These are phyloP conservation scores for Lecanosticta acicola DNA, from an alignment of 2,329 filamentous ascomycete species.

Conservation along the genomic window DNA sequence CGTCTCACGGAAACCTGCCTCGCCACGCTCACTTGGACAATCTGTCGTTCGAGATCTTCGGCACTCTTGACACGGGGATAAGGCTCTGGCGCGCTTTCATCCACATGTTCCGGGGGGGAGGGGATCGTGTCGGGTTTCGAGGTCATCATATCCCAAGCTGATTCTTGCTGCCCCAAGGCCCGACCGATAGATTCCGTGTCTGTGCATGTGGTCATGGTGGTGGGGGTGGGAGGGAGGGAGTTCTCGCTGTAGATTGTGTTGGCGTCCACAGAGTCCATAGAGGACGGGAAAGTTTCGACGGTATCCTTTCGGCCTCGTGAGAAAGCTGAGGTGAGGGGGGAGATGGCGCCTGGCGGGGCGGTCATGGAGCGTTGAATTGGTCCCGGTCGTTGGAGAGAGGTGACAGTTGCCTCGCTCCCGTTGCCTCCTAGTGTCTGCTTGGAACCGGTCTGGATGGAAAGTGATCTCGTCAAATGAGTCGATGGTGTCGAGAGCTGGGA, in stretches of 20 bases:
- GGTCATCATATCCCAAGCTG: constrained; percentile 16
- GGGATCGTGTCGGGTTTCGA: constrained; percentile 1
- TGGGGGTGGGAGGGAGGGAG: constrained; percentile 28
- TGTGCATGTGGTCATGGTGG: constrained; percentile 21
- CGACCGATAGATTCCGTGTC: constrained; percentile 18
- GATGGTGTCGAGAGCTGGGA: constrained; percentile 17
- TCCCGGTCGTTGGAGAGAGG: constrained; percentile 17
- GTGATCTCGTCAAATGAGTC: constrained; percentile 13
- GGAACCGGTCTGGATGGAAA: constrained; percentile 14
- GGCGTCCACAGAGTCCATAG: constrained; percentile 10
- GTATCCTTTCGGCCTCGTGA: constrained; percentile 13
- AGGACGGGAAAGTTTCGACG: constrained; percentile 17
- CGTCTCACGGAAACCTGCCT: constrained; percentile 27
- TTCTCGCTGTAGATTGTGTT: constrained; percentile 23
- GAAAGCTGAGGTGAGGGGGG: constrained; percentile 14
- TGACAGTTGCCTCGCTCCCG: constrained; percentile 2
- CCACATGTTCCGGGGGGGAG: constrained; percentile 1
- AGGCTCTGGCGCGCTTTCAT: constrained; percentile 5
- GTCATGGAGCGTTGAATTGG: constrained; percentile 26
- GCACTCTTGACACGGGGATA: constrained; percentile 21
- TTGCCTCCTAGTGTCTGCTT: constrained; percentile 1
- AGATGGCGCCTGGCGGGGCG: constrained; percentile 18
- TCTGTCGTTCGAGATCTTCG: constrained; percentile 25
- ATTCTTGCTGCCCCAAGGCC: constrained; percentile 11
- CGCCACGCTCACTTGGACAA: constrained; percentile 29